Evolutionary conservation across 352 stramenopile species (phyloP), one percentile per base, ranked within the genome.

Genomic region (Pythium folliculosum): DNA sequence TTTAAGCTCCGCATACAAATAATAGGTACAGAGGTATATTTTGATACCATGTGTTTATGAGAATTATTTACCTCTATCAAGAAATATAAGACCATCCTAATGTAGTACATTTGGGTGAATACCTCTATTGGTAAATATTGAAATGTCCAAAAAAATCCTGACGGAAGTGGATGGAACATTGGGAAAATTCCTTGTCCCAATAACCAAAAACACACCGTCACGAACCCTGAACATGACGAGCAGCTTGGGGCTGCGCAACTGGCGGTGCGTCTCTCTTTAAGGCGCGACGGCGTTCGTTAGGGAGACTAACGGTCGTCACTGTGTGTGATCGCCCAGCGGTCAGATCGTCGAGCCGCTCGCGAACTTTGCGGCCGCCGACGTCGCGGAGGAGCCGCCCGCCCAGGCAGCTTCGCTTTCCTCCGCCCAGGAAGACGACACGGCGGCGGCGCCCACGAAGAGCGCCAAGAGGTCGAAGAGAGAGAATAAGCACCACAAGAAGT

Each of bases 191-290:
- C n/a, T n/a, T n/a, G n/a, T n/a, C n/a, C 7, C 44, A 56, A 6
- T 37, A 58, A 17, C 32, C 32, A 37, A 37, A 9, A 37, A 37
- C 9, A 9, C 32, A 37, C 32, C 32, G 32, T 5, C 5, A 37
- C 5, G 32, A 37, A 37, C 5, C 9, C 5, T 7, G 6, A 17
- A 27, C 49, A 45, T 25, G 60, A 61, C 13, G 16, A 65, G 43
- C 45, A 74, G 67, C 44, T 50, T 74, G n/a, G 67, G 67, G 19
- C 44, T 78, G 48, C 67, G 73, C 25, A 80, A 80, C 58, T 80
- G 73, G 73, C 70, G 73, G 73, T 80, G 49, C 53, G 73, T 69
- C 14, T 53, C 6, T 8, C 40, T 6, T 0, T n/a, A 13, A 21
- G 10, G 40, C 10, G 14, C 5, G 40, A 3, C 13, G 8, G 8